A percentile compares a stretch with the other conserved stretches of the same genome.
Evolutionary conservation across 2,329 filamentous ascomycete genomes (phyloP).

Genomic region (Orbilia oligospora): DNA sequence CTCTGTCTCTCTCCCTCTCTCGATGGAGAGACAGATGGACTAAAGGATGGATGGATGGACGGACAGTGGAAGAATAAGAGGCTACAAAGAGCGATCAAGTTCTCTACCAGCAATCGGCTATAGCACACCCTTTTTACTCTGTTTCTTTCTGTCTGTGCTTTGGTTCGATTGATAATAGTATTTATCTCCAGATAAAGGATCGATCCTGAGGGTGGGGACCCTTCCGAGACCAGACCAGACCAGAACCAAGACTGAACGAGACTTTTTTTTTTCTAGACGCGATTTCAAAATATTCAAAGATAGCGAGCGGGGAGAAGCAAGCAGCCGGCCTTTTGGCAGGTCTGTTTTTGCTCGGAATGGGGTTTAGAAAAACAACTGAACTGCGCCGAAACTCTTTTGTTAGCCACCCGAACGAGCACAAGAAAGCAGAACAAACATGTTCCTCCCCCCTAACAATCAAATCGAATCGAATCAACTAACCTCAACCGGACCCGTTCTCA

Average conservation of each 20-base stretch:
- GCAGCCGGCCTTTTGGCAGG: constrained; percentile 31
- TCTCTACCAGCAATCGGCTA: constrained; percentile 33
- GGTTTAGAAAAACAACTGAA: constrained; percentile 46
- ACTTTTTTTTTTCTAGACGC: constrained; percentile 31
- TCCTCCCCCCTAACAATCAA: constrained; percentile 36
- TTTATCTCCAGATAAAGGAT: constrained; percentile 3
- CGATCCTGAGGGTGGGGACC: neutral
- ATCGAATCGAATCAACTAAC: constrained; percentile 1
- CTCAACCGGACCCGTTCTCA: constrained; percentile 1
- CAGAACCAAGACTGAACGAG: neutral
- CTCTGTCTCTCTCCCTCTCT: too few relatives aligned
- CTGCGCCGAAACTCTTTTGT: constrained; percentile 47
- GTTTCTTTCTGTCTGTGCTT: neutral
- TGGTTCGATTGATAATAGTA: neutral
- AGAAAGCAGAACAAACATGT: neutral
- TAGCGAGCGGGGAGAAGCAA: constrained; percentile 9
- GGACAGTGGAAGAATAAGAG: constrained; percentile 9
- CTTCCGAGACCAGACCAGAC: neutral
- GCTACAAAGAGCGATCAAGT: constrained; percentile 36
- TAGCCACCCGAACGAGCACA: constrained; percentile 60
- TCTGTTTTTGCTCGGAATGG: constrained; percentile 32
- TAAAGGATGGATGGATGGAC: neutral
- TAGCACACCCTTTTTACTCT: neutral
- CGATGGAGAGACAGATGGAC: neutral
- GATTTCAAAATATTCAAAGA: constrained; percentile 7